Evolutionary conservation across 441 rosid species (phyloP).

Genomic region (Erodium texanum): DNA sequence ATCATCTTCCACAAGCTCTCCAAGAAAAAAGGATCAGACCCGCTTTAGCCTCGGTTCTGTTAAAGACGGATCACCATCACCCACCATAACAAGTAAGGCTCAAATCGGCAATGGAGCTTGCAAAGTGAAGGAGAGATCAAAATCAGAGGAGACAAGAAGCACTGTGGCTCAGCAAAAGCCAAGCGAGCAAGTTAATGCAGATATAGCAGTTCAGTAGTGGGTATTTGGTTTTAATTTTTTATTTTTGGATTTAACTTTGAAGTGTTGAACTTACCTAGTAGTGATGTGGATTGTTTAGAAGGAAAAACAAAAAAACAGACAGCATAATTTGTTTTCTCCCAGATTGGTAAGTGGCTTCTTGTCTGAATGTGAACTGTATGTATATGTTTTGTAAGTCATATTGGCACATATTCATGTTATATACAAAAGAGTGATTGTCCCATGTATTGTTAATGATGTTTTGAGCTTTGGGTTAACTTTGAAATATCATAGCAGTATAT

Average conservation of each 20-base stretch:
- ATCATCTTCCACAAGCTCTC: slow-evolving; percentile 14
- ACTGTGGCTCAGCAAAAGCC: slow-evolving; percentile 24
- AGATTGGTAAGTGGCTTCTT: slow-evolving; percentile 15
- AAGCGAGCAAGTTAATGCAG: slow-evolving; percentile 20
- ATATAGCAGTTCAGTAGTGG: slow-evolving; percentile 27
- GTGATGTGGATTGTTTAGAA: slow-evolving; percentile 15
- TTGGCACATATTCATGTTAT: slow-evolving; percentile 26
- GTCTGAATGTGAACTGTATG: slow-evolving; percentile 44
- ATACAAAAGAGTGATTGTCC: slow-evolving; percentile 20
- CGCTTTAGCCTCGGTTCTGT: slow-evolving; percentile 1
- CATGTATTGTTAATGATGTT: neutral
- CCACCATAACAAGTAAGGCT: slow-evolving; percentile 2
- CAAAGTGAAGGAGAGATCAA: slow-evolving; percentile 32
- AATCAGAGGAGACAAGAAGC: slow-evolving; percentile 29
- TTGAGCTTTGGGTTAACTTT: neutral
- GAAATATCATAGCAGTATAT: no score
- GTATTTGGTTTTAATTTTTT: slow-evolving; percentile 8
- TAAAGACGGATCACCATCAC: neutral
- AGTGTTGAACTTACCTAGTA: slow-evolving; percentile 20
- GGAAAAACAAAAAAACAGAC: slow-evolving; percentile 16
- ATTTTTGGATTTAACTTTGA: slow-evolving; percentile 16
- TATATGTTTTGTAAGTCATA: slow-evolving; percentile 38
- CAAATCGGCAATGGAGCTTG: slow-evolving; percentile 32
- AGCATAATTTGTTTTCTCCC: slow-evolving; percentile 20
- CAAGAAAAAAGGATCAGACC: slow-evolving; percentile 32